A percentile compares a stretch with the other conserved stretches of the same genome.
These are phyloP conservation scores for Silybum marianum DNA, from an alignment of 129 eudicot genomes.

Conservation along the genomic window DNA sequence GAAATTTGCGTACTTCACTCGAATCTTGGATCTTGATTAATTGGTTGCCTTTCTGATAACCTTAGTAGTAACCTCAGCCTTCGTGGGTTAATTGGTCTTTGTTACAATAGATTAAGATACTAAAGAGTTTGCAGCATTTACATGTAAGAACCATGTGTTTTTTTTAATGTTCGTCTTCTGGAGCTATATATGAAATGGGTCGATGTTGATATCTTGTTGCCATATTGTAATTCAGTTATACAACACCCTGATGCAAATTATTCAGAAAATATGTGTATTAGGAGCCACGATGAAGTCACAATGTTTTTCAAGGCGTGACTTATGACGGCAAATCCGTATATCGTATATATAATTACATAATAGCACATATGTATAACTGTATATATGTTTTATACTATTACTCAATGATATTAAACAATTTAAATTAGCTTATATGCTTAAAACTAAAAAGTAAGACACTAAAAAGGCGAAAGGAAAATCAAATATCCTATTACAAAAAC, in stretches of 20 bases:
- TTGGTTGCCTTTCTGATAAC: slow-evolving; percentile 17
- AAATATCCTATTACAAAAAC: too few species aligned
- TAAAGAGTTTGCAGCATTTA: slow-evolving; percentile 24
- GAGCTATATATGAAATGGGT: slow-evolving; percentile 12
- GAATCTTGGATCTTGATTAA: slow-evolving; percentile 24
- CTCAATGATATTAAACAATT: too few species aligned
- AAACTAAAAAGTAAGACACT: too few species aligned
- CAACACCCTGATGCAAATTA: neutral
- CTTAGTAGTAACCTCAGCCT: neutral
- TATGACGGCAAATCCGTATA: too few species aligned
- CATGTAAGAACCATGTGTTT: slow-evolving; percentile 20
- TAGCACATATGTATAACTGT: too few species aligned
- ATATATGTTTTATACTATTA: too few species aligned
- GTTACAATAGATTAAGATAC: slow-evolving; percentile 4
- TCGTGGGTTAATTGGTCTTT: slow-evolving; percentile 6
- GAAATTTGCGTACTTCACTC: neutral
- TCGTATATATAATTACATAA: too few species aligned
- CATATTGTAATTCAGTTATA: neutral
- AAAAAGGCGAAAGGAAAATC: too few species aligned
- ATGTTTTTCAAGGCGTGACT: too few species aligned
- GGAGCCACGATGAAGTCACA: too few species aligned
- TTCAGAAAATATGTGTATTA: neutral
- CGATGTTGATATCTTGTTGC: slow-evolving; percentile 19
- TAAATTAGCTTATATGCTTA: too few species aligned
- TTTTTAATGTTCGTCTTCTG: neutral